Evolutionary conservation across 495 filamentous ascomycete genomes (phyloP).

Genomic region (Penicillium ochrochloron): DNA sequence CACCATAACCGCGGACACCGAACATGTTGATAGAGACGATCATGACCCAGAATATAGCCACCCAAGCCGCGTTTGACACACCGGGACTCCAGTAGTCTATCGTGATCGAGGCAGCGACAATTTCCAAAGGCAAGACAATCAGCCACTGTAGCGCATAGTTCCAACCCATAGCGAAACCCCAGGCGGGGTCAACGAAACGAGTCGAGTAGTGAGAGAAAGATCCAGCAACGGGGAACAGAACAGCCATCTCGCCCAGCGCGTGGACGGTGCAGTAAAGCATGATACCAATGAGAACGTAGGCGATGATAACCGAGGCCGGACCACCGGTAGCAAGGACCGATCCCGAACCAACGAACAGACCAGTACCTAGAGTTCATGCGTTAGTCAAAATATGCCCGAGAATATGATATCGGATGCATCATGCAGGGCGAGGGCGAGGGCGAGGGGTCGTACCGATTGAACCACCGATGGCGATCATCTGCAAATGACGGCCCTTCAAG

Average conservation of each 20-base stretch:
- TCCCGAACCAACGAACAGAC: constrained; percentile 89
- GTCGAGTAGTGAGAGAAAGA: constrained; percentile 94
- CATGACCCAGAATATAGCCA: constrained; percentile 76
- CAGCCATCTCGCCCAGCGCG: constrained; percentile 89
- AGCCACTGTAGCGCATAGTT: constrained; percentile 98
- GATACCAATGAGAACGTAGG: constrained; percentile 78
- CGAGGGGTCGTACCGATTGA: constrained; percentile 71
- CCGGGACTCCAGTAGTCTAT: constrained; percentile 79
- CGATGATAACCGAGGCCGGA: constrained; percentile 82
- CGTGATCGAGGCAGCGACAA: constrained; percentile 88
- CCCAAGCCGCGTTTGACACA: constrained; percentile 76
- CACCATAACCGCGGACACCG: constrained; percentile 85
- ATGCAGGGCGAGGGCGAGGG: not conserved
- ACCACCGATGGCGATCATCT: constrained; percentile 97
- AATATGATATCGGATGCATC: not conserved
- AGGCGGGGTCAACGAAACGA: constrained; percentile 89
- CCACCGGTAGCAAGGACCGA: constrained; percentile 77
- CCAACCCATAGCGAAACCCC: constrained; percentile 99
- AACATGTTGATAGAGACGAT: constrained; percentile 85
- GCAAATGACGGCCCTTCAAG: constrained; percentile 83
- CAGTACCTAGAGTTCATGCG: constrained; percentile 65
- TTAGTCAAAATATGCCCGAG: not conserved
- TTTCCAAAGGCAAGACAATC: constrained; percentile 83
- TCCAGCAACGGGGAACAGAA: constrained; percentile 87
- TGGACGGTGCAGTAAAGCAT: constrained; percentile 95